Base-by-base conservation (phyloP, 257 asterid genomes). In the Schizonepeta tenuifolia region DNA sequence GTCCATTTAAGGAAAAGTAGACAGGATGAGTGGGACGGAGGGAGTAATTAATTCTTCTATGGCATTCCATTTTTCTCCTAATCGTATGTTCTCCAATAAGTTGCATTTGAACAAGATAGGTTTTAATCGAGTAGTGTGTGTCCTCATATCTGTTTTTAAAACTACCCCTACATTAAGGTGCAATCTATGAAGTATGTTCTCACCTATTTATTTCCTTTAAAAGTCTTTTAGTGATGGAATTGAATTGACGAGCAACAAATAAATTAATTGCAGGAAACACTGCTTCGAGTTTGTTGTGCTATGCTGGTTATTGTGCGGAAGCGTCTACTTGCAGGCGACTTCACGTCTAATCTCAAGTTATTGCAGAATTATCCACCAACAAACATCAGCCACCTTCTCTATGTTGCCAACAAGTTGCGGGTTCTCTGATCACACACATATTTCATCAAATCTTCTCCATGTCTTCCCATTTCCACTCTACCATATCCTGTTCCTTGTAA, bases 251-350 rank as follows among this genome's bases (percentile, higher is more conserved):
- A 51, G 58, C n/a, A 4, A 81, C 28, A 67, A 18, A 67, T 65
- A 17, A 24, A n/a, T 64, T 1, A 15, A 51, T 74, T 83, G 82
- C 92, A 93, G 98, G 98, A 86, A 76, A 91, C 96, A 0, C 81
- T 93, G 53, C 96, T 91, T 7, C 86, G 98, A 46, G 73, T 93
- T 54, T 93, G 97, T 76, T 93, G 98, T 60, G 96, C 98, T 6
- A 93, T 91, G 98, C 87, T 93, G 79, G 78, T 93, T 56, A 87
- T 91, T 6, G 94, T 91, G 6, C 81, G 97, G 75, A 91, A 85
- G 89, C 94, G 96, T 36, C 77, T 93, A 49, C 96, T 93, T 62
- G 98, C 96, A 43, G 97, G 97, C 4, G 98, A 93, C 81, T 93
- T 93, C 82, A 93, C 97, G 22, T 83, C 97, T 33, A 93, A 93